Conservation (phyloP, 148 eudicot species). For the Rhododendron griersonianum region DNA sequence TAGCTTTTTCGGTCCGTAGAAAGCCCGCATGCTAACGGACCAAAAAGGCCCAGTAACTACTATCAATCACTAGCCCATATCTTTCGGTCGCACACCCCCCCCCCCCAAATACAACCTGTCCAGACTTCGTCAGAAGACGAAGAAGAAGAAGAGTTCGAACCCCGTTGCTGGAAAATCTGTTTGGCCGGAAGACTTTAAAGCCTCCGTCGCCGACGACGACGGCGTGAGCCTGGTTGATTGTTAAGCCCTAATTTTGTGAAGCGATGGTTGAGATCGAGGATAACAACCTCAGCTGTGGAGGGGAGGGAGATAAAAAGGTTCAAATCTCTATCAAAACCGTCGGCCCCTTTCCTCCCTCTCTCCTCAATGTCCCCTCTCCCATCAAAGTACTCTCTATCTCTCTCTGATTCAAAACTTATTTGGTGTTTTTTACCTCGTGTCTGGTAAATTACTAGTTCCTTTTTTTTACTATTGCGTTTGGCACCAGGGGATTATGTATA, state of each 20-base stretch:
- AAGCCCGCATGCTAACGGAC: background rate
- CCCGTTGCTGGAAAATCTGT: background rate
- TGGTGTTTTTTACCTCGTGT: background rate
- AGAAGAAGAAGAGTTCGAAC: background rate
- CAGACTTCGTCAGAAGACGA: background rate
- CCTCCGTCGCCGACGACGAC: background rate
- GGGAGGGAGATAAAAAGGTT: conserved; percentile 26
- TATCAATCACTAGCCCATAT: background rate
- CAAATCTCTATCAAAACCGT: conserved; percentile 59
- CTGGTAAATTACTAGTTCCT: background rate
- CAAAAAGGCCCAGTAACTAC: background rate
- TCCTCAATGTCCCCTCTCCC: conserved; percentile 48
- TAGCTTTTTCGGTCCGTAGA: too few relatives aligned
- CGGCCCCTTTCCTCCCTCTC: conserved; percentile 81
- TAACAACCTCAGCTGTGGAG: conserved; percentile 11
- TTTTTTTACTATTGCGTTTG: background rate
- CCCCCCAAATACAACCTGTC: too few relatives aligned
- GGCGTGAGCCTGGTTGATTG: conserved; percentile 6
- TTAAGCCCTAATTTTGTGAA: background rate
- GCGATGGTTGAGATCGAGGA: conserved; percentile 42
- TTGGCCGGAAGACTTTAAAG: background rate
- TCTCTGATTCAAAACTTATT: too few relatives aligned
- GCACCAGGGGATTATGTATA: background rate
- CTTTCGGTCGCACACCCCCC: background rate
- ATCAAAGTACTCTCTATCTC: conserved; percentile 40